These are phyloP conservation scores for Monosporozyma solicola DNA, from an alignment of 805 yeast genomes.

Conservation along the genomic window DNA sequence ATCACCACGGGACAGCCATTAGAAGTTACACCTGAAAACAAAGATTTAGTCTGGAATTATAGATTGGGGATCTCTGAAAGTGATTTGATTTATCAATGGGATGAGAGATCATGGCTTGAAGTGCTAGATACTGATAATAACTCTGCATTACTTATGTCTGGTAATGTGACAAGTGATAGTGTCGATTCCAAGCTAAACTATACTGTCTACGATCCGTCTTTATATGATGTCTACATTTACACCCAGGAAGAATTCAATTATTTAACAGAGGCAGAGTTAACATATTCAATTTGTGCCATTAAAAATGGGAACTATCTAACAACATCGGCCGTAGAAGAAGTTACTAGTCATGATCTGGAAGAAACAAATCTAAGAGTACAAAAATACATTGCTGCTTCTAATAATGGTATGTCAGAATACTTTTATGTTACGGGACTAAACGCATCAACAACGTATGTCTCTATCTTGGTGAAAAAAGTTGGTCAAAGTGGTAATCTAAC, in stretches of 20 bases:
- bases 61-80: slow-evolving; percentile 58
- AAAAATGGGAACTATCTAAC: slow-evolving; percentile 38
- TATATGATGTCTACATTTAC: slow-evolving; percentile 40
- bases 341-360: slow-evolving; percentile 6
- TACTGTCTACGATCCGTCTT: slow-evolving; percentile 19
- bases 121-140: slow-evolving; percentile 63
- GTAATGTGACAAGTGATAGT: slow-evolving; percentile 33
- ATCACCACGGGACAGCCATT: slow-evolving; percentile 13
- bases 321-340: slow-evolving; percentile 19
- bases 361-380: slow-evolving; percentile 12
- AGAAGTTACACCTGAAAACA: neutral
- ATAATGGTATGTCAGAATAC: slow-evolving; percentile 47
- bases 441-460: slow-evolving; percentile 52
- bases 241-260: slow-evolving; percentile 32
- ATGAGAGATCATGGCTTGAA: slow-evolving; percentile 42
- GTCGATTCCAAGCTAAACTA: slow-evolving; percentile 8
- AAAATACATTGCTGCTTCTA: slow-evolving; percentile 35
- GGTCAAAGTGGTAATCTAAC: slow-evolving; percentile 21
- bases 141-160: slow-evolving; percentile 59
- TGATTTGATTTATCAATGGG: slow-evolving; percentile 64
- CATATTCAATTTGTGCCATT: slow-evolving; percentile 66
- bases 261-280: slow-evolving; percentile 30
- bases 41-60: slow-evolving; percentile 43
- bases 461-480: slow-evolving; percentile 47
- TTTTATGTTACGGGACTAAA: slow-evolving; percentile 55